phyloP scores from a whole-genome alignment of 2,329 filamentous ascomycete genomes.

The Stachybotrys elegans region DNA sequence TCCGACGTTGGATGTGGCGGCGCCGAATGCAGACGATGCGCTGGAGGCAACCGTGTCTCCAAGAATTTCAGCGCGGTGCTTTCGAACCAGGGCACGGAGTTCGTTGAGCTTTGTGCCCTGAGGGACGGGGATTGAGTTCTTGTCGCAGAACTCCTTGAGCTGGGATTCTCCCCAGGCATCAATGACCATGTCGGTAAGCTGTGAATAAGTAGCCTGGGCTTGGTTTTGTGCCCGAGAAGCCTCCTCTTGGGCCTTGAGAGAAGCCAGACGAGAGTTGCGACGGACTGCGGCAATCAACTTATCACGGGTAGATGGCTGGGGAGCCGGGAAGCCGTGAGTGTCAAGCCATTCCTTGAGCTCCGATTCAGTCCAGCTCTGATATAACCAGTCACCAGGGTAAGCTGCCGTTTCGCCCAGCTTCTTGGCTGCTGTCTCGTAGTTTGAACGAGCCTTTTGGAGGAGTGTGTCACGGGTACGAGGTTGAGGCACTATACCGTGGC shows the following conservation, averaged over 20 bases:
- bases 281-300: constrained; percentile 84
- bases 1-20: constrained; percentile 68
- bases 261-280: constrained; percentile 80
- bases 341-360: constrained; percentile 94
- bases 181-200: constrained; percentile 76
- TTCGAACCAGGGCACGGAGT: constrained; percentile 81
- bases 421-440: constrained; percentile 74
- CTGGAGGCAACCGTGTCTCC: constrained; percentile 58
- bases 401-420: constrained; percentile 67
- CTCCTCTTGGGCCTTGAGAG: constrained; percentile 60
- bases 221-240: constrained; percentile 57
- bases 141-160: constrained; percentile 89
- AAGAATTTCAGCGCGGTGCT: constrained; percentile 69
- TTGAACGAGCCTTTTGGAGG: constrained; percentile 70
- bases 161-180: constrained; percentile 85
- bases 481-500: constrained; percentile 60
- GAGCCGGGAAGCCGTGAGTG: constrained; percentile 76
- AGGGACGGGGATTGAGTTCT: constrained; percentile 79
- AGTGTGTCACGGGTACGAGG: constrained; percentile 81
- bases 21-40: constrained; percentile 58
- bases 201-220: constrained; percentile 65
- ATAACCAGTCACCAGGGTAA: constrained; percentile 97
- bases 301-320: constrained; percentile 80
- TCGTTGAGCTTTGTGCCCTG: constrained; percentile 91
- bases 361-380: constrained; percentile 84